phyloP scores from a whole-genome alignment of 1,284 basidiomycete genomes.

The Apiotrichum veenhuisii region DNA sequence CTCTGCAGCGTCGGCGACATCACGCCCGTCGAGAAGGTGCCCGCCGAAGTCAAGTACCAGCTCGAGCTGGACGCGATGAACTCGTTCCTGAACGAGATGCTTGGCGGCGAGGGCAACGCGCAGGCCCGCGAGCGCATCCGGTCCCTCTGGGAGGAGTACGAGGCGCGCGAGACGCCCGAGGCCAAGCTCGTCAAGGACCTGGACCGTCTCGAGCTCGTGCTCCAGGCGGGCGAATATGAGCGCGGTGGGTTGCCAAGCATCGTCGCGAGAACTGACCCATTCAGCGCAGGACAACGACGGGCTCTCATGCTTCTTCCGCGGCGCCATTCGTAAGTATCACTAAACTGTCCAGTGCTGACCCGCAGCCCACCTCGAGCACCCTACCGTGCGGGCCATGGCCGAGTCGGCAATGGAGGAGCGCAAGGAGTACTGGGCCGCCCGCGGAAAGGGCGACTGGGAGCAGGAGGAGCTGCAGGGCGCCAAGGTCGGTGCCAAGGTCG shows the following conservation, averaged over 20 bases:
- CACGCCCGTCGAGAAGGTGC: constrained; percentile 79
- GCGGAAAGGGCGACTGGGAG: constrained; percentile 39
- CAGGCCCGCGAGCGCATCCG: constrained; percentile 74
- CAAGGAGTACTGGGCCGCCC: constrained; percentile 37
- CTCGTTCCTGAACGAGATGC: constrained; percentile 82
- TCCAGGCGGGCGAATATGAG: constrained; percentile 59
- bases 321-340: constrained; percentile 40
- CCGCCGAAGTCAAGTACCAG: constrained; percentile 71
- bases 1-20: constrained; percentile 75
- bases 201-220: constrained; percentile 87
- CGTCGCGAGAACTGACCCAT: constrained; percentile 3
- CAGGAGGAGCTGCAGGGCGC: constrained; percentile 28
- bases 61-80: constrained; percentile 76
- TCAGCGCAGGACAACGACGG: constrained; percentile 44
- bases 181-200: constrained; percentile 91
- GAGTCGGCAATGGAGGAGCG: constrained; percentile 60
- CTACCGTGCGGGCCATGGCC: constrained; percentile 74
- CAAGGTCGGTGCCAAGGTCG: constrained; percentile 18
- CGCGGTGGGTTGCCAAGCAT: constrained; percentile 41
- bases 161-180: constrained; percentile 73
- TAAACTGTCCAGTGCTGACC: neutral
- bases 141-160: constrained; percentile 88
- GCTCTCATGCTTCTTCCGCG: constrained; percentile 46
- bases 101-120: constrained; percentile 61
- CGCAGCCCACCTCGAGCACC: constrained; percentile 59